Base-by-base conservation (phyloP, 75 land plant genomes). In the Pseudotsuga menziesii region DNA sequence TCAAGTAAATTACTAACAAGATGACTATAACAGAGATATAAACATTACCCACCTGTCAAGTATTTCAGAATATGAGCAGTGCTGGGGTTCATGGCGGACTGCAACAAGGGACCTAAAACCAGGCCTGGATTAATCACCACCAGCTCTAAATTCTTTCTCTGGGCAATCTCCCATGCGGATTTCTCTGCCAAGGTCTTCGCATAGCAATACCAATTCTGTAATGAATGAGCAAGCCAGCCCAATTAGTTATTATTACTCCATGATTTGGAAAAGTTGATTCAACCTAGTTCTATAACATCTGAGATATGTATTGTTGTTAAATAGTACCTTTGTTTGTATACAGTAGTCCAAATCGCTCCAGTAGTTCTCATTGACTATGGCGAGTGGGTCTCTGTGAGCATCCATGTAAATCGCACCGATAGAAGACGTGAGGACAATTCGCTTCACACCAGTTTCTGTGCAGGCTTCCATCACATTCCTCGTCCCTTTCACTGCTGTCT, bases 341-440 rank as follows among this genome's bases (percentile, higher is more conserved):
- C 89, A 83, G 72, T 78, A 81, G 9, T 83, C 79, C n/a, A 84
- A 70, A 80, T 88, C 87, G 52, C 85, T 82, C 90, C 90, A 88
- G 80, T 80, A 83, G 36, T 9, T 72, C 39, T 88, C 90, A 63
- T 85, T 78, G 14, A 83, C 73, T 11, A 81, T 61, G 22, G 59
- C 32, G 20, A 70, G 76, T 0, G 79, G 52, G 29, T 74, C 29
- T 15, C 81, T 17, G 41, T 73, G 73, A 6, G 88, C 83, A 57
- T 83, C 77, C 84, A 86, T 81, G 76, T 78, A 82, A 72, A 85
- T 77, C 14, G 88, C 78, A 13, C 85, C 84, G 35, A 85, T 71
- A 6, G 91, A 86, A n/a, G 91, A 89, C 8, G 91, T 89, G 61
- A 86, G n/a, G 57, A 89, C 80, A 26, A 86, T 71, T 6, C 88